phyloP scores from a whole-genome alignment of 306 rosid species.

The Pterocarpus santalinus region DNA sequence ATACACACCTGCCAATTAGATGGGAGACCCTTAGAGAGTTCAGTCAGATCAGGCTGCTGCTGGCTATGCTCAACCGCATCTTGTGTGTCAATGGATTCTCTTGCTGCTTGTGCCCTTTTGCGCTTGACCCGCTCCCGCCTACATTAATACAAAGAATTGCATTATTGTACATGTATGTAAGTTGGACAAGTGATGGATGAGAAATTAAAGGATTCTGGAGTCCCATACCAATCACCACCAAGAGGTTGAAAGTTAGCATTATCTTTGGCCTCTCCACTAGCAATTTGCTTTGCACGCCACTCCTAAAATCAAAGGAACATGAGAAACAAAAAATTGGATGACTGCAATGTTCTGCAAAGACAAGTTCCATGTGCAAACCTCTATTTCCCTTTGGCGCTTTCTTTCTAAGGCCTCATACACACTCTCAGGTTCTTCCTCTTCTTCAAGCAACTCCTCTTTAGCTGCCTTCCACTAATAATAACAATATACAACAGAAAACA shows the following conservation, averaged over 20 bases:
- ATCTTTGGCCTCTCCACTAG: constrained; percentile 94
- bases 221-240: constrained; percentile 91
- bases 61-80: constrained; percentile 59
- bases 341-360: not conserved
- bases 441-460: constrained; percentile 94
- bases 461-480: constrained; percentile 94
- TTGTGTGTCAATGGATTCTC: constrained; percentile 49
- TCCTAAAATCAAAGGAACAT: constrained; percentile 59
- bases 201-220: constrained; percentile 22
- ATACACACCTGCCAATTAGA: constrained; percentile 84
- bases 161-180: constrained; percentile 11
- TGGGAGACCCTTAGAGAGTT: constrained; percentile 77
- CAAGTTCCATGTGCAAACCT: constrained; percentile 57
- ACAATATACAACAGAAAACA: constrained; percentile 25
- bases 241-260: constrained; percentile 97
- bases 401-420: constrained; percentile 78
- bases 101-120: constrained; percentile 75
- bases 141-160: constrained; percentile 27
- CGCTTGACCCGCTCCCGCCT: constrained; percentile 95
- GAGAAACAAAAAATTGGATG: constrained; percentile 44
- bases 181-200: constrained; percentile 2
- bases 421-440: constrained; percentile 88
- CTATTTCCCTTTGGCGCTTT: constrained; percentile 93
- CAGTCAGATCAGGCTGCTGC: constrained; percentile 65
- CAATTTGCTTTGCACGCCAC: constrained; percentile 91